A percentile compares a stretch with the other conserved stretches of the same genome.
Conservation (phyloP, 1,284 basidiomycete species). For the Ustilago esculenta region DNA sequence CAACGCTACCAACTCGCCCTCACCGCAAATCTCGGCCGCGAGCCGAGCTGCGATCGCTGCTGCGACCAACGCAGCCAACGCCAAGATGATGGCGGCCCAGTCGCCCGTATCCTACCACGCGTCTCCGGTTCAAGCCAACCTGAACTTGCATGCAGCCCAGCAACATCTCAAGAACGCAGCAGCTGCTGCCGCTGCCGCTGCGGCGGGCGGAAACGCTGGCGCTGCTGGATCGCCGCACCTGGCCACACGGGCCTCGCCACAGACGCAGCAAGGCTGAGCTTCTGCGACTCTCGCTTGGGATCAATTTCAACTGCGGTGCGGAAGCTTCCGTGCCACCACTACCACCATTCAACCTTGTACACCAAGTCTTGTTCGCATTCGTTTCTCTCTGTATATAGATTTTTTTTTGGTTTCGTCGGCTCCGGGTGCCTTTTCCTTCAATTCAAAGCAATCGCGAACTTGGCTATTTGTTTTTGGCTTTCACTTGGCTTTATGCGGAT, state of each 20-base stretch:
- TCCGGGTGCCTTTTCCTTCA: neutral
- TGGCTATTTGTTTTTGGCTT: conserved; percentile 6
- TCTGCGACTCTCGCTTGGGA: neutral
- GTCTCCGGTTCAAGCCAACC: conserved; percentile 38
- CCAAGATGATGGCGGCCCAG: conserved; percentile 41
- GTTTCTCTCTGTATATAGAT: conserved; percentile 23
- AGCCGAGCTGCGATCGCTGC: conserved; percentile 44
- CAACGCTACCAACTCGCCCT: conserved; percentile 45
- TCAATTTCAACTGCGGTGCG: too few relatives aligned
- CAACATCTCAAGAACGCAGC: conserved; percentile 43
- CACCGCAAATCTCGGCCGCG: conserved; percentile 47
- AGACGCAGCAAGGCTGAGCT: conserved; percentile 40
- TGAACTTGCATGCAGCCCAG: conserved; percentile 36
- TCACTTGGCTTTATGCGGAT: too few relatives aligned
- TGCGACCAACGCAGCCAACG: conserved; percentile 37
- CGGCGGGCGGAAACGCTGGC: conserved; percentile 17
- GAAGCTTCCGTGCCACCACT: too few relatives aligned
- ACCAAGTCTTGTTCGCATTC: conserved; percentile 38
- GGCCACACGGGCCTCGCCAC: conserved; percentile 31
- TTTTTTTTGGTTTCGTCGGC: conserved; percentile 4
- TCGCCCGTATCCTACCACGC: conserved; percentile 40
- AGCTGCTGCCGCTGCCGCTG: conserved; percentile 40
- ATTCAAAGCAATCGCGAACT: conserved; percentile 30
- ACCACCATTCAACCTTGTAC: conserved; percentile 13
- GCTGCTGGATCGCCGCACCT: conserved; percentile 23